Percentiles rank a stretch among this genome's conserved stretches.
Conservation (phyloP, 2,329 filamentous ascomycete species). For the Phialemoniopsis sp. region DNA sequence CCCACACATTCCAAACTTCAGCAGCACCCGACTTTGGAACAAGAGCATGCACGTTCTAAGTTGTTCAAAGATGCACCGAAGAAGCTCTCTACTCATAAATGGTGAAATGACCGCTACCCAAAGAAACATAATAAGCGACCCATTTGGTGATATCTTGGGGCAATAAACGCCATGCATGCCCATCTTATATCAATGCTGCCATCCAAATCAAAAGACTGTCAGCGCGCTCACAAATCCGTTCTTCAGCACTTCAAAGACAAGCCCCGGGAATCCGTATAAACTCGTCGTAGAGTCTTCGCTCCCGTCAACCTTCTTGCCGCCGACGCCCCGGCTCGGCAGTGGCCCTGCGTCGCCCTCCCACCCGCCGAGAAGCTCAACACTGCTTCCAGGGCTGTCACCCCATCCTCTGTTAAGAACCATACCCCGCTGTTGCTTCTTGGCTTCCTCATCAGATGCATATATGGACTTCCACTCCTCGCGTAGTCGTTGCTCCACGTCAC, state of each 20-base stretch:
- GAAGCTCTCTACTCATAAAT: too few relatives aligned
- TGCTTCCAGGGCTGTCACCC: conserved; percentile 88
- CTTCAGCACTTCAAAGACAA: conserved; percentile 94
- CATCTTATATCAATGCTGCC: too few relatives aligned
- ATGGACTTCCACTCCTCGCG: conserved; percentile 66
- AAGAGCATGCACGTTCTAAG: too few relatives aligned
- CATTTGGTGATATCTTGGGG: too few relatives aligned
- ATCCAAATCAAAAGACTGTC: conserved; percentile 68
- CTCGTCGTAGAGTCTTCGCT: conserved; percentile 67
- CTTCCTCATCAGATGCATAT: conserved; percentile 52
- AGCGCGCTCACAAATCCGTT: conserved; percentile 86
- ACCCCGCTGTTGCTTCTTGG: conserved; percentile 52
- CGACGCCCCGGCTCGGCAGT: conserved; percentile 30
- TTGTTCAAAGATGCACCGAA: too few relatives aligned
- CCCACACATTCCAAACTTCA: too few relatives aligned
- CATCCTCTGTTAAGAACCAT: conserved; percentile 91
- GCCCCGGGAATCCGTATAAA: conserved; percentile 86
- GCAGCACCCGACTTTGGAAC: too few relatives aligned
- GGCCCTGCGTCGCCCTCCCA: conserved; percentile 72
- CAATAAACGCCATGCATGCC: neutral
- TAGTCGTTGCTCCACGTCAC: conserved; percentile 65
- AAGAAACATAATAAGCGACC: too few relatives aligned
- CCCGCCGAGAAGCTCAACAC: conserved; percentile 77
- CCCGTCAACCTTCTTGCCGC: conserved; percentile 47
- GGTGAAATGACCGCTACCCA: too few relatives aligned